Conservation (phyloP, 2,329 filamentous ascomycete species). For the Alternaria panax region DNA sequence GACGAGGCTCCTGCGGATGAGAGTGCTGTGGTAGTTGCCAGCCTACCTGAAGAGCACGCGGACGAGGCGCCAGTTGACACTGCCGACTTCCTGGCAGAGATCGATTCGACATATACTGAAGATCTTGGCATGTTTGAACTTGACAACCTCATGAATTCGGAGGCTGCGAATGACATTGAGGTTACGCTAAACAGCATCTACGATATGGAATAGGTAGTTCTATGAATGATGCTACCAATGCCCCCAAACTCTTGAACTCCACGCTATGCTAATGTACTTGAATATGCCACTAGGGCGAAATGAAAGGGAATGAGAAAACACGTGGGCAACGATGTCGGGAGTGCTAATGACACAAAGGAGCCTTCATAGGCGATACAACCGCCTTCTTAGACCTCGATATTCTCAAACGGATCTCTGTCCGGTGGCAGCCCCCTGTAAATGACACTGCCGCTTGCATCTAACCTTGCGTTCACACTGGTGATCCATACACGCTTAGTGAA, state of each 20-base stretch:
- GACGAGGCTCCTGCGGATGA: neutral
- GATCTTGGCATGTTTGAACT: neutral
- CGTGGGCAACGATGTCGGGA: neutral
- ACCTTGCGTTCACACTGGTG: conserved; percentile 87
- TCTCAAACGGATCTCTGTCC: conserved; percentile 65
- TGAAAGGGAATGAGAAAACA: conserved; percentile 1
- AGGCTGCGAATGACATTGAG: neutral
- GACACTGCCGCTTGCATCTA: conserved; percentile 83
- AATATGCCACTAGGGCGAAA: neutral
- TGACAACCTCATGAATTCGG: neutral
- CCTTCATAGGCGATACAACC: neutral
- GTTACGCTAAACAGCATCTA: neutral
- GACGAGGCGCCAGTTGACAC: neutral
- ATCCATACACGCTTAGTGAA: conserved; percentile 86
- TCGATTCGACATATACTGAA: too few relatives aligned
- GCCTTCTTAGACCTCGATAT: conserved; percentile 45
- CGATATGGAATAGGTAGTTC: neutral
- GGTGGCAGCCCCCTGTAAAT: conserved; percentile 86
- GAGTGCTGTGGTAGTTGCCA: neutral
- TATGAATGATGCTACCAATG: neutral
- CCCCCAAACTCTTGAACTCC: neutral
- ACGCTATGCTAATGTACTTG: conserved; percentile 2
- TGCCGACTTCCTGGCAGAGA: too few relatives aligned
- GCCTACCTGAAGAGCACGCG: neutral
- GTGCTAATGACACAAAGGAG: neutral